These are phyloP conservation scores for Lasiodiplodia citricola DNA, from an alignment of 2,329 filamentous ascomycete species.

Conservation along the genomic window DNA sequence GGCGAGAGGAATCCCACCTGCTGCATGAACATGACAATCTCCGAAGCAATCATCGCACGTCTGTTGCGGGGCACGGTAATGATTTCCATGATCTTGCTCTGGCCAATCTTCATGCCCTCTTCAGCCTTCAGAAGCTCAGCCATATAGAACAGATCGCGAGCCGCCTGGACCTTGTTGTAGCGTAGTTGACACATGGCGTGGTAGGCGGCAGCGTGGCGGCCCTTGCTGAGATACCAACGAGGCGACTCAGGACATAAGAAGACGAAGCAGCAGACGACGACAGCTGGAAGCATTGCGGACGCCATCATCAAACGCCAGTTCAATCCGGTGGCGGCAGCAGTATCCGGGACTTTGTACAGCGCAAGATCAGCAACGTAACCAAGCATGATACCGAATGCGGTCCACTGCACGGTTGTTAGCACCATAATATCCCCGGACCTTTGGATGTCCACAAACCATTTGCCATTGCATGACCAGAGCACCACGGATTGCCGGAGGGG, in stretches of 20 bases:
- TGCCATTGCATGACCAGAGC: constrained; percentile 86
- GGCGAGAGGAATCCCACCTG: constrained; percentile 30
- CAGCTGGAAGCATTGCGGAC: constrained; percentile 35
- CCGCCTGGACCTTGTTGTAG: constrained; percentile 57
- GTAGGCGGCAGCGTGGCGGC: constrained; percentile 34
- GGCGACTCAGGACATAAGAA: constrained; percentile 36
- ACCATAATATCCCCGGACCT: not conserved
- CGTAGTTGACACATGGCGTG: constrained; percentile 59
- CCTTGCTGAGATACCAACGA: constrained; percentile 36
- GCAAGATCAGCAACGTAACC: constrained; percentile 34
- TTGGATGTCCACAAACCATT: constrained; percentile 45
- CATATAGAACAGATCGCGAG: constrained; percentile 60
- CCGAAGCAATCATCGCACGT: constrained; percentile 35
- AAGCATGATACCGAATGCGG: constrained; percentile 46
- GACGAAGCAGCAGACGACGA: constrained; percentile 36
- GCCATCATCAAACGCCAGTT: constrained; percentile 40
- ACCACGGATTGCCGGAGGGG: constrained; percentile 71
- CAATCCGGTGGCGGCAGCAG: constrained; percentile 31
- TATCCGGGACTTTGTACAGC: constrained; percentile 36
- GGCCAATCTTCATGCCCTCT: constrained; percentile 41
- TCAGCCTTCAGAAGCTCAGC: constrained; percentile 39
- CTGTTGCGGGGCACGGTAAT: constrained; percentile 37
- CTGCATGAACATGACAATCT: constrained; percentile 44
- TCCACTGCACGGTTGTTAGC: constrained; percentile 16
- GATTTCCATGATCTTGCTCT: constrained; percentile 38